Base-by-base conservation (phyloP, 148 eudicot genomes). In the Vaccinium corymbosum region DNA sequence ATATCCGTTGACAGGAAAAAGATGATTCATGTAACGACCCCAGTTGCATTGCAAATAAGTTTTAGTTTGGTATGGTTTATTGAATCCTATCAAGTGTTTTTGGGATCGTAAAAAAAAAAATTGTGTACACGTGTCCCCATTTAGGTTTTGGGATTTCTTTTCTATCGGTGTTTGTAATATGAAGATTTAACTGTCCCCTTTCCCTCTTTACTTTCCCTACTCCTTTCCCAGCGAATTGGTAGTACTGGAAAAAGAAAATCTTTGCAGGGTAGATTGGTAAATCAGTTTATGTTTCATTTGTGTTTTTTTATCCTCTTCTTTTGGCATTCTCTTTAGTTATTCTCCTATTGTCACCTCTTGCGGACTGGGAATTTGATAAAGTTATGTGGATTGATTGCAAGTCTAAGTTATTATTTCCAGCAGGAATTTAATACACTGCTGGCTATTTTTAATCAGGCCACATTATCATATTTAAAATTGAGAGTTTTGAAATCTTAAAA, bases 201-300 rank as follows among this genome's bases (percentile, higher is more conserved):
- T 32, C 10, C 25, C 20, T 35, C 20, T 61, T 78, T 74, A 19
- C 52, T 7, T 19, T 20, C 81, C 49, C 81, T 32, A 16, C 22
- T 32, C 27, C 14, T 52, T 55, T 56, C 14, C 14, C 62, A 53
- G 56, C 50, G 0, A 20, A 29, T 25, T 56, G 19, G 7, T 57
- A 17, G 50, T 13, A 55, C 55, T 6, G 46, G 48, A 14, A 74
- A 71, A 12, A 13, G 50, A 11, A 49, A 76, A n/a, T 20, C 29
- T 52, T 55, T 7, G 62, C 7, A 78, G 57, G 64, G 81, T n/a
- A 76, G 80, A 13, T 76, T 50, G 57, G 19, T 78, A 77, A 51
- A 50, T 25, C 55, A 29, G n/a, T 51, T 77, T 50, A 22, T 49
- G 25, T 14, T 77, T 14, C n/a, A 48, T 76, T 17, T 11, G 22